Evolutionary conservation across 1,284 basidiomycete genomes (phyloP), one percentile per base, ranked within the genome.

Genomic region (Exobasidium cylindrosporum): DNA sequence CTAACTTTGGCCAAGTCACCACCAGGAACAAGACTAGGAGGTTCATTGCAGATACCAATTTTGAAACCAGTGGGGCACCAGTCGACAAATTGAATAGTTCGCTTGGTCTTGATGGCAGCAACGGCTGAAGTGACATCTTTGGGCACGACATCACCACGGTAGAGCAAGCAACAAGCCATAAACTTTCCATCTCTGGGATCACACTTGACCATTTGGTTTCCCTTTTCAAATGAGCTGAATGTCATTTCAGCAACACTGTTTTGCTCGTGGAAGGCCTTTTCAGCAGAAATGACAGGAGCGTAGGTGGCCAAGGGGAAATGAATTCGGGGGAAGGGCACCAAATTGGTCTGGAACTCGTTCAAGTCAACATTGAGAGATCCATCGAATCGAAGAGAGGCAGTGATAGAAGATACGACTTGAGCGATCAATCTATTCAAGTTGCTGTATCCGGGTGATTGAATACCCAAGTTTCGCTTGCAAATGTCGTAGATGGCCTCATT

Each of bases 31-130:
- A 86, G 85, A 26, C 92, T 90, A 26, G 95, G 87, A 54, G 95
- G 88, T 82, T 97, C 94, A 81, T 94, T 94, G 85, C 95, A 97
- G 82, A 97, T 91, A 82, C 94, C 94, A 58, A 78, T 86, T 86
- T 86, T 96, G 95, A 89, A 97, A 87, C 81, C 94, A 87, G 94
- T 97, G 54, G 93, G 92, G 84, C 95, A 97, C 95, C 95, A 98
- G 82, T 98, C 95, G 72, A 83, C 82, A 76, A 93, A 93, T 81
- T 96, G 93, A 78, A 98, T 97, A 44, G 79, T 80, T 44, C 79
- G 75, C 76, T 80, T 80, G 66, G 93, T 97, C 86, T 95, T 97
- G 84, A 97, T 92, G 76, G 86, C 89, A 60, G 90, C 88, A 71
- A 97, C 90, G 63, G 95, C 94, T 64, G 90, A 88, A 76, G 94